A percentile compares a stretch with the other conserved stretches of the same genome.
phyloP scores from a whole-genome alignment of 164 flowering plant genomes.

The Vitis cinerea region DNA sequence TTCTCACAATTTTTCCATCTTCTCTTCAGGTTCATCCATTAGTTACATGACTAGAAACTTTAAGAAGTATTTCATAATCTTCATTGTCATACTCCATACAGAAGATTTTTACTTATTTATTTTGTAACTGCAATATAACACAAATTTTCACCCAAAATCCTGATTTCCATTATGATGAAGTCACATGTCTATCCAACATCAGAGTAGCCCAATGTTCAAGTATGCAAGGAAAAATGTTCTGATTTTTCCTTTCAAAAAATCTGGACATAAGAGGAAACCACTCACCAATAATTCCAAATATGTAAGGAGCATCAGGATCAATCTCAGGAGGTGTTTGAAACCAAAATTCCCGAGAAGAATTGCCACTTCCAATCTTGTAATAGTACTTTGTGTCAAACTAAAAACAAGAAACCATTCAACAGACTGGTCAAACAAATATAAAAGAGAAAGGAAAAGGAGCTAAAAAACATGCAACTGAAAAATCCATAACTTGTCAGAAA shows the following conservation, averaged over 20 bases:
- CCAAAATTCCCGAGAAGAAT: constrained; percentile 76
- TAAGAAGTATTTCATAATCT: no score
- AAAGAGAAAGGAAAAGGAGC: background rate
- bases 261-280: background rate
- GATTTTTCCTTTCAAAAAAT: background rate
- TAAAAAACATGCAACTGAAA: no score
- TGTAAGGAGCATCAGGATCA: constrained; percentile 73
- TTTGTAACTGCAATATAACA: no score
- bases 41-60: no score
- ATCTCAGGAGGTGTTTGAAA: constrained; percentile 84
- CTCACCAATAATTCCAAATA: constrained; percentile 94
- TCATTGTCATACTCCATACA: no score
- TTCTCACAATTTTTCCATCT: no score
- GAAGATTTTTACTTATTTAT: no score
- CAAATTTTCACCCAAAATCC: no score
- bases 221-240: background rate
- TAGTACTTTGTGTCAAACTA: constrained; percentile 85
- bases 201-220: background rate
- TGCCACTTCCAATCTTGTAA: constrained; percentile 79
- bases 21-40: no score
- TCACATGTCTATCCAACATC: no score
- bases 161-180: no score
- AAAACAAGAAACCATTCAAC: constrained; percentile 14
- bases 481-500: no score
- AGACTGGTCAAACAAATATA: background rate